Base-by-base conservation (phyloP, 345 rosid genomes). In the Excoecaria cochinchinensis region DNA sequence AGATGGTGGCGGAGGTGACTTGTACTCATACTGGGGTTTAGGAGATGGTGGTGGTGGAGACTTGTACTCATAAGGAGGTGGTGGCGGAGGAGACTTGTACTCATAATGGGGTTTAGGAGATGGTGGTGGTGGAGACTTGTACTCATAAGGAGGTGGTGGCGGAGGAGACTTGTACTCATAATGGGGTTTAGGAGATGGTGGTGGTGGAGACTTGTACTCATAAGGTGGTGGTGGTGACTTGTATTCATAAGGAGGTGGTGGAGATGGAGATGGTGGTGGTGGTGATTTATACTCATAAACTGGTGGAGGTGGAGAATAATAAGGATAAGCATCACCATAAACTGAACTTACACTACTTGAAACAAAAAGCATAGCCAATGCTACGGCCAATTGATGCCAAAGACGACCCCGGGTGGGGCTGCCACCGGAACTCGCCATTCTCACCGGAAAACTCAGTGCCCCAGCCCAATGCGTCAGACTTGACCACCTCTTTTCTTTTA, bases 361-460 rank as follows among this genome's bases (percentile, higher is more conserved):
- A 56, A 75, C 76, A 25, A 82, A 39, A 4, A 86, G 44, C 15
- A 86, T n/a, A 79, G 88, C 92, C 78, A 92, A 72, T 57, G 94
- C 93, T 76, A 85, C 63, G 70, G 81, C 86, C 77, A 89, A 55
- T 63, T 84, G 87, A 65, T 82, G 88, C 89, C 84, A 85, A 76
- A 80, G 86, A 44, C 84, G 91, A 69, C 90, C 90, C 90, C 82
- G 55, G 9, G 63, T 21, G 73, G 88, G 89, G 92, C 82, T 79
- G 87, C 90, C 87, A 64, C 86, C 74, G 57, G 78, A 77, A 66
- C 22, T 46, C 21, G 9, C 76, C 89, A 81, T 87, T 8, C 22
- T 64, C 0, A 63, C 85, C 73, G 62, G 77, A 31, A 53, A 65
- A 19, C 55, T 56, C 71, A 50, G 62, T 61, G 3, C 24, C 73